phyloP scores from a whole-genome alignment of 805 yeast genomes.

The Blastobotrys chiropterorum region DNA sequence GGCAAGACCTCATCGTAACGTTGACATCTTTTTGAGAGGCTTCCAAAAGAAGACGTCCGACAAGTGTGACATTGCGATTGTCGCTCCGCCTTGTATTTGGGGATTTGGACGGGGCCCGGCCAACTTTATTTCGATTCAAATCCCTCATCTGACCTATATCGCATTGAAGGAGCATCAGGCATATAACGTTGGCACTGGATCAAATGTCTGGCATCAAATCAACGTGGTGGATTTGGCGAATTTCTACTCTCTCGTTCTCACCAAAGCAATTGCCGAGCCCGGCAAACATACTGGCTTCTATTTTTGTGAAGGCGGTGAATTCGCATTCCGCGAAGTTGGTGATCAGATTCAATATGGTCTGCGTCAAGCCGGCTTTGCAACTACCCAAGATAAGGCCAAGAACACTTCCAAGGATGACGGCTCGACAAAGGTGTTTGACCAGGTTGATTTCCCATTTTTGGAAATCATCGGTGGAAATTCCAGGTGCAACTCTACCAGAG shows the following conservation, averaged over 20 bases:
- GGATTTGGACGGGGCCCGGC: conserved; percentile 20
- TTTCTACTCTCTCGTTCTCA: conserved; percentile 9
- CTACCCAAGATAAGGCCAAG: conserved; percentile 33
- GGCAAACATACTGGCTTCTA: conserved; percentile 14
- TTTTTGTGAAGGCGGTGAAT: conserved; percentile 13
- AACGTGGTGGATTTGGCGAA: conserved; percentile 16
- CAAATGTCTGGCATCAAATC: conserved; percentile 15
- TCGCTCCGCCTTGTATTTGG: conserved; percentile 21
- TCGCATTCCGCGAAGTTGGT: conserved; percentile 10
- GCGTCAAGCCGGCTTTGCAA: conserved; percentile 6
- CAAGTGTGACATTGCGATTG: conserved; percentile 10
- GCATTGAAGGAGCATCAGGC: conserved; percentile 13
- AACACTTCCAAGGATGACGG: conserved; percentile 40
- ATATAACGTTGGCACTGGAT: conserved; percentile 12
- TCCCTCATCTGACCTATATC: conserved; percentile 9
- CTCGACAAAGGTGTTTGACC: conserved; percentile 51
- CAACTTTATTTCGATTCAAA: conserved; percentile 10
- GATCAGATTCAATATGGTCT: conserved; percentile 13
- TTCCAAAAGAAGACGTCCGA: conserved; percentile 7
- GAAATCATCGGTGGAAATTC: conserved; percentile 40
- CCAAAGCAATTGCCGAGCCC: conserved; percentile 7
- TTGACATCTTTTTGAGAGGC: conserved; percentile 10
- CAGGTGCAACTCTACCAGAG: conserved; percentile 44
- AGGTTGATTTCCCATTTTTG: conserved; percentile 52
- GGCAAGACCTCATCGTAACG: conserved; percentile 16